A percentile compares a stretch with the other conserved stretches of the same genome.
phyloP scores from a whole-genome alignment of 768 basidiomycete genomes.

The Mycena olivaceomarginata region DNA sequence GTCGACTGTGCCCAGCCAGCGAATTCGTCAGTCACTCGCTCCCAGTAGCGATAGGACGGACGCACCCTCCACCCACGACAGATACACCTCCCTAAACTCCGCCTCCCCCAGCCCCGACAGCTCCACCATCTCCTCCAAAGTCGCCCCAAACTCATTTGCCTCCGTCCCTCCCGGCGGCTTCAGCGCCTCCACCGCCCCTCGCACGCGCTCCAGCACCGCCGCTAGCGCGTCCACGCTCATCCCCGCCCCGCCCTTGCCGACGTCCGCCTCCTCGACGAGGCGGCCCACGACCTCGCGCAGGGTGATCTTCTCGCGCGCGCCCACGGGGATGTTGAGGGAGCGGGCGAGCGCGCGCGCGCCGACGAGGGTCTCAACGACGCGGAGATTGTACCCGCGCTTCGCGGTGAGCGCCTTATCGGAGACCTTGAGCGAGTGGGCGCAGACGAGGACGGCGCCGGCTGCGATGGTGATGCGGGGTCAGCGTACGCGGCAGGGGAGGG shows the following conservation, averaged over 20 bases:
- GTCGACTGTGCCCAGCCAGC: constrained; percentile 71
- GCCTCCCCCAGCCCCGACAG: constrained; percentile 74
- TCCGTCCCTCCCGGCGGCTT: constrained; percentile 63
- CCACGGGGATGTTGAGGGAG: constrained; percentile 68
- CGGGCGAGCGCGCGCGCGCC: constrained; percentile 85
- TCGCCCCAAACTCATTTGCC: constrained; percentile 74
- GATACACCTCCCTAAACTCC: constrained; percentile 79
- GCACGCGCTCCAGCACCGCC: constrained; percentile 67
- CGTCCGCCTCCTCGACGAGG: constrained; percentile 66
- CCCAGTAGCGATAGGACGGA: neutral
- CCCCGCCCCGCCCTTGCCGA: constrained; percentile 62
- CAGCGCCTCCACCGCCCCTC: constrained; percentile 71
- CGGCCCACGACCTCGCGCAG: constrained; percentile 81
- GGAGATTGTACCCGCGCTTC: constrained; percentile 89
- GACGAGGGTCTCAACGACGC: constrained; percentile 93
- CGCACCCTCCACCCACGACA: constrained; percentile 87
- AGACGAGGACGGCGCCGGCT: constrained; percentile 76
- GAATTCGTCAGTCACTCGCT: too few species aligned
- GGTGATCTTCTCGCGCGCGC: constrained; percentile 73
- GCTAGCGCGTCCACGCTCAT: constrained; percentile 67
- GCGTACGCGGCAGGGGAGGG: neutral
- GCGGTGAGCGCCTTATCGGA: constrained; percentile 88
- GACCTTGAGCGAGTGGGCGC: constrained; percentile 89
- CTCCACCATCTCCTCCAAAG: constrained; percentile 83
- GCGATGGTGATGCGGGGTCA: neutral